phyloP scores from a whole-genome alignment of 2,329 filamentous ascomycete species.

The Paecilomyces fulvus region DNA sequence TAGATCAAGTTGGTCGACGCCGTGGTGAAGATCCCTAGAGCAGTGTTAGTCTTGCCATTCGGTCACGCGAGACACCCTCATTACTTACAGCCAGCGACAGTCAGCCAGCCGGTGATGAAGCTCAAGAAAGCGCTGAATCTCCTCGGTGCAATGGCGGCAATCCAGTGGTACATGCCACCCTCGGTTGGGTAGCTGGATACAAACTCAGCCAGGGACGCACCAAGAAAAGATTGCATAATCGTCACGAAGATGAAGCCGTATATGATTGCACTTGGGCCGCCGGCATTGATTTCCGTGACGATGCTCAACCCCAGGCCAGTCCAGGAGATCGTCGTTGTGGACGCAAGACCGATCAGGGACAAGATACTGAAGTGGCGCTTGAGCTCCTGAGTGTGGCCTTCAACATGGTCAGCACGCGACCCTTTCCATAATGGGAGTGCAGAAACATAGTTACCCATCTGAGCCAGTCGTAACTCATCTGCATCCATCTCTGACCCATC shows the following conservation, averaged over 20 bases:
- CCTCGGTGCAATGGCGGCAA: conserved; percentile 39
- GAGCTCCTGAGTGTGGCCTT: conserved; percentile 43
- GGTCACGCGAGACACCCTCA: too few relatives aligned
- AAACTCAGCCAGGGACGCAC: conserved; percentile 40
- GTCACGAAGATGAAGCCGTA: conserved; percentile 44
- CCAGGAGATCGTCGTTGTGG: conserved; percentile 45
- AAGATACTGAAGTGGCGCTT: conserved; percentile 41
- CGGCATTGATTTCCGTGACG: conserved; percentile 41
- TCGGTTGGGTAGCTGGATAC: conserved; percentile 42
- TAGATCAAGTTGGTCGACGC: conserved; percentile 40
- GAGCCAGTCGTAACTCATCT: conserved; percentile 36
- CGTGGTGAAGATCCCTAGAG: conserved; percentile 36
- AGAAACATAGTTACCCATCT: conserved; percentile 34
- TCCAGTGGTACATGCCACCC: conserved; percentile 47
- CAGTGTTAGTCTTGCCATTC: not conserved
- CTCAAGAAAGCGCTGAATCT: conserved; percentile 33
- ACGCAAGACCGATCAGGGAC: conserved; percentile 42
- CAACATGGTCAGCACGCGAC: not conserved
- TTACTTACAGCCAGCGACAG: conserved; percentile 30
- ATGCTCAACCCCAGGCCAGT: conserved; percentile 37
- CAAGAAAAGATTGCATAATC: conserved; percentile 40
- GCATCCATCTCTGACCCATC: conserved; percentile 13
- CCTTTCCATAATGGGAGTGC: not conserved
- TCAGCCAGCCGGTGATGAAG: conserved; percentile 40
- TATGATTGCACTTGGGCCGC: conserved; percentile 43